A percentile compares a stretch with the other conserved stretches of the same genome.
Evolutionary conservation across 2,329 filamentous ascomycete species (phyloP).

Genomic region (Colletotrichum viniferum): DNA sequence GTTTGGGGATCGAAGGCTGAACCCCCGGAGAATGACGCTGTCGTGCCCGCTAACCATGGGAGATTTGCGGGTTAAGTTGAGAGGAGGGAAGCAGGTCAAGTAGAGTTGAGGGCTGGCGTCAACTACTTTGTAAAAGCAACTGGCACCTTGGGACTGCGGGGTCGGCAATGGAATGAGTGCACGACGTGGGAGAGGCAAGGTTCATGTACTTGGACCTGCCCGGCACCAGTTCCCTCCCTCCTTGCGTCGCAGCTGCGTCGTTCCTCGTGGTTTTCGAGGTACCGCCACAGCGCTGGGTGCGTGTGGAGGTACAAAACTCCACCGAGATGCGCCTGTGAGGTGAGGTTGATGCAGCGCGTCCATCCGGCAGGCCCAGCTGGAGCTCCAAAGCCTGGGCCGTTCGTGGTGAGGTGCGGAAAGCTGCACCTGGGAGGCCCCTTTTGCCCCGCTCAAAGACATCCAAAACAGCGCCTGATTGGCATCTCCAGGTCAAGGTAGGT

Average conservation of each 20-base stretch:
- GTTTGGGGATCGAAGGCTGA: slow-evolving; percentile 25
- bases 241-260: background rate
- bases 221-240: background rate
- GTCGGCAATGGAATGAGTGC: slow-evolving; percentile 14
- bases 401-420: slow-evolving; percentile 4
- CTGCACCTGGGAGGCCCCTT: slow-evolving; percentile 3
- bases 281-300: background rate
- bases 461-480: slow-evolving; percentile 6
- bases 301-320: background rate
- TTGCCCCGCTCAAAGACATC: background rate
- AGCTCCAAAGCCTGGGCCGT: background rate
- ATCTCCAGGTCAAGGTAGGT: background rate
- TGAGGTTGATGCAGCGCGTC: background rate
- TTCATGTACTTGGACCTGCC: background rate
- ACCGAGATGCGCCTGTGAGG: background rate
- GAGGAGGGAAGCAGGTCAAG: background rate
- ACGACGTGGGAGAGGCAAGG: background rate
- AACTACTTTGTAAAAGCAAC: slow-evolving; percentile 9
- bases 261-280: background rate
- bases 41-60: slow-evolving; percentile 19
- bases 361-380: background rate
- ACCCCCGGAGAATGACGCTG: slow-evolving; percentile 20
- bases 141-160: slow-evolving; percentile 12
- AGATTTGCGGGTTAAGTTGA: slow-evolving; percentile 6
- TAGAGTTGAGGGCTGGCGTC: background rate